Base-by-base conservation (phyloP, 2,329 filamentous ascomycete species). In the Exophiala mesophila region DNA sequence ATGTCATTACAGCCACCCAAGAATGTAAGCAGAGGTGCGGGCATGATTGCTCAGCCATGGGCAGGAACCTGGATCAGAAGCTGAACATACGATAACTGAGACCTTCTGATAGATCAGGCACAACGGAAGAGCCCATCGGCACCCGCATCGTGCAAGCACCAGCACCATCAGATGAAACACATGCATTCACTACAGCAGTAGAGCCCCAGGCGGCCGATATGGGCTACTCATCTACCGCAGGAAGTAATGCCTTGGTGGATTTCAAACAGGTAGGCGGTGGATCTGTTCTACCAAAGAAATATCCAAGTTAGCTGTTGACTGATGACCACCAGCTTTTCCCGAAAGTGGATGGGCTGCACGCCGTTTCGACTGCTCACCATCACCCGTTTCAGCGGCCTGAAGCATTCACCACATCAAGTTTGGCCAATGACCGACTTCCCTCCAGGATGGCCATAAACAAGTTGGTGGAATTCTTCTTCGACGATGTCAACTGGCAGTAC, bases 371-470 rank as follows among this genome's bases (percentile, higher is more conserved):
- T n/a, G 24, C 24, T n/a, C 16, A 8, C 8, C 8, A 34, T 15
- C 31, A 15, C 16, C 31, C 31, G 8, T 8, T 34, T 15, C 7
- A n/a, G n/a, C n/a, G n/a, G 31, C 31, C 31, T 34, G 16, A 15
- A 8, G 8, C 31, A 34, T 34, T 8, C 15, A 34, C 31, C 31
- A 34, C 31, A 34, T 34, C 31, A 34, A 34, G 16, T 34, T 8
- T 15, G 31, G 8, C 16, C 16, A 8, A 8, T 34, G 8, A 8
- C 31, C 15, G 12, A 15, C 31, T 34, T 15, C 31, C 31, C 31
- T 34, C 31, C 31, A 34, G 16, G 31, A 34, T 34, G 31, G 31
- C 31, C 15, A 34, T 34, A 34, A 34, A 34, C 16, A 8, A 34
- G 31, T 15, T 34, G 16, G 31, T 34, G 16, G 31, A 8, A 15